Base-by-base conservation (phyloP, 2,329 filamentous ascomycete species). In the Cyphellophora europaea region DNA sequence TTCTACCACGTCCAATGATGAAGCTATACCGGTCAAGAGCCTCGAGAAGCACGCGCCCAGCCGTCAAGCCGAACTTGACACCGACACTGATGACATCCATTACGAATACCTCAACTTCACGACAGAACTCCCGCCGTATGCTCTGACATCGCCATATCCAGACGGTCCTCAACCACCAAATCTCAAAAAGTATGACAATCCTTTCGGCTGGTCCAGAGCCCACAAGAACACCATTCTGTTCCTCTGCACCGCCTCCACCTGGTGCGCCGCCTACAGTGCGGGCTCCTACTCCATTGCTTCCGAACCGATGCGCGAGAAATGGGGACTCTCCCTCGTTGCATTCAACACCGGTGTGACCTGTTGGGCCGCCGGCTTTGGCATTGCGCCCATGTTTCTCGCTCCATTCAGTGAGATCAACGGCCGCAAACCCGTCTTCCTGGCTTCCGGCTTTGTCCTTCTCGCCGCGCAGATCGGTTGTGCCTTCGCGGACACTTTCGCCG, bases 321-420 rank as follows among this genome's bases (percentile, higher is more conserved):
- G 83, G 60, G 56, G 71, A 3, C 66, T 84, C 1, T 79, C 76
- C 27, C 62, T 66, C 6, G 67, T 81, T n/a, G 77, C 77, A 2
- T 71, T 78, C n/a, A 63, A 82, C 5, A 65, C 77, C 2, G 49
- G 85, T 19, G 83, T 94, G 41, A 93, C 87, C 0, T 73, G 76
- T 0, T 95, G 93, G 57, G 91, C 84, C 30, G 51, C 71, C 19
- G 88, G 88, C 3, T 94, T 94, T 48, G 85, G 73, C 0, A 57
- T 89, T 16, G 82, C 84, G 0, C 88, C 88, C 0, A 94, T 95
- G 87, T 68, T 85, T 1, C 69, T 94, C 0, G 88, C 88, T 0
- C 88, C 88, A 0, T 80, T 94, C 45, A 87, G 81, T 1, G 88
- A 94, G 59, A 80, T 93, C 53, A 86, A 91, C 57, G 88, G 88